Percentiles rank a stretch among this genome's conserved stretches.
Evolutionary conservation across 306 rosid species (phyloP).

Genomic region (Crataegus laevigata): DNA sequence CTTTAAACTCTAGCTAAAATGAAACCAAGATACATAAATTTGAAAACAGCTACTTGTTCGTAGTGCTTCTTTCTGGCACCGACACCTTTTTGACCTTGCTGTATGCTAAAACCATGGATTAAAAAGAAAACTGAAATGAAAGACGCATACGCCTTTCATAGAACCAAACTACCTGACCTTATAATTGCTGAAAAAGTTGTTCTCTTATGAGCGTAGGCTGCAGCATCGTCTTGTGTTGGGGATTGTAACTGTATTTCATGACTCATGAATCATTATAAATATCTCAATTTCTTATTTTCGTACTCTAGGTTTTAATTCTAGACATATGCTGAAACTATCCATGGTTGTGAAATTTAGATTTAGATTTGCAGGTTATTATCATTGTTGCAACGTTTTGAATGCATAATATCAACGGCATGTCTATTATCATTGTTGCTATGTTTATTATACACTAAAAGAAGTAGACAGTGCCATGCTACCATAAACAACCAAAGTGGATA

Average conservation of each 20-base stretch:
- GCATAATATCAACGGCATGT: background rate
- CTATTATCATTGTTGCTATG: background rate
- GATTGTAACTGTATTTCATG: background rate
- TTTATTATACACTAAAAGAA: background rate
- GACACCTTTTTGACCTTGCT: background rate
- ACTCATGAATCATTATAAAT: background rate
- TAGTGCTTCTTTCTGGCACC: background rate
- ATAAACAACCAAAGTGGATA: background rate
- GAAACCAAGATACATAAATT: background rate
- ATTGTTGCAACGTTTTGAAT: background rate
- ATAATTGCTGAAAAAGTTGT: background rate
- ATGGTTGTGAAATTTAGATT: background rate
- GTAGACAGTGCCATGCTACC: background rate
- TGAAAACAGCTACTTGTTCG: background rate
- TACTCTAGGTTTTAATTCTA: background rate
- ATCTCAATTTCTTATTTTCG: background rate
- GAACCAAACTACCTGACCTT: background rate
- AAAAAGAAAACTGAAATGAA: background rate
- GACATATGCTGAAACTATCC: background rate
- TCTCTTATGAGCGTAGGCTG: background rate
- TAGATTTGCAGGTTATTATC: background rate
- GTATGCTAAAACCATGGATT: background rate
- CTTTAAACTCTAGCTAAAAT: background rate
- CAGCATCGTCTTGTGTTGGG: background rate
- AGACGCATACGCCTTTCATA: background rate